phyloP scores from a whole-genome alignment of 2,329 filamentous ascomycete species.

The Aureobasidium namibiae region DNA sequence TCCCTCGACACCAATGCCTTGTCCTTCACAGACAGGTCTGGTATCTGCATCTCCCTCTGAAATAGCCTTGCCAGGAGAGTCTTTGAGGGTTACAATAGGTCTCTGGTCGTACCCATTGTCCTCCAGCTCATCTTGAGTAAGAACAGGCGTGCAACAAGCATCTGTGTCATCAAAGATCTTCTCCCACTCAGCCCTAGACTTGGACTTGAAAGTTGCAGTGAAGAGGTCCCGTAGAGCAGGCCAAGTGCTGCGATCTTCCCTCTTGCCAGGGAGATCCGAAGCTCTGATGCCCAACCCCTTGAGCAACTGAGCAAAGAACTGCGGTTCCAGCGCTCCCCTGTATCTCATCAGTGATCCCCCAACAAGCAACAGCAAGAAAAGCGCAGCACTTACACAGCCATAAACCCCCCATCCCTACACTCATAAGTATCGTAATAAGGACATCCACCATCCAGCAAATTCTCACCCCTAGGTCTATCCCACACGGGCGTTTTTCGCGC shows the following conservation, averaged over 20 bases:
- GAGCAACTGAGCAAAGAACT: slow-evolving; percentile 67
- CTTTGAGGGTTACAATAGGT: slow-evolving; percentile 59
- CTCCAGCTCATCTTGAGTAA: slow-evolving; percentile 67
- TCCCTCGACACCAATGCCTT: slow-evolving; percentile 57
- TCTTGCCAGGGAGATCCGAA: slow-evolving; percentile 36
- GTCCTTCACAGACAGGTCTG: slow-evolving; percentile 43
- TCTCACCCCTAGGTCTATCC: slow-evolving; percentile 58
- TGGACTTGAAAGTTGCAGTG: slow-evolving; percentile 55
- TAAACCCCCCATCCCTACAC: slow-evolving; percentile 67
- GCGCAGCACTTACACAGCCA: slow-evolving; percentile 61
- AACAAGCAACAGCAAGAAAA: background rate
- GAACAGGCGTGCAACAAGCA: slow-evolving; percentile 83
- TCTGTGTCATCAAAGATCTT: slow-evolving; percentile 79
- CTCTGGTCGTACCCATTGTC: slow-evolving; percentile 57
- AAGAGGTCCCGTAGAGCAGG: slow-evolving; percentile 56
- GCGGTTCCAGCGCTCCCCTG: slow-evolving; percentile 74
- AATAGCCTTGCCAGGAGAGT: slow-evolving; percentile 61
- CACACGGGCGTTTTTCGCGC: slow-evolving; percentile 56
- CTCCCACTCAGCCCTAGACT: slow-evolving; percentile 75
- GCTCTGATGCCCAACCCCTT: slow-evolving; percentile 54
- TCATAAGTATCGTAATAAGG: slow-evolving; percentile 88
- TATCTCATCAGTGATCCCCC: background rate
- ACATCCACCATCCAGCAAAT: slow-evolving; percentile 73
- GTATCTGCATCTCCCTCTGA: slow-evolving; percentile 37
- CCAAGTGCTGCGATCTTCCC: slow-evolving; percentile 60